Evolutionary conservation across 2,329 filamentous ascomycete species (phyloP).

Genomic region (Ilyonectria robusta): DNA sequence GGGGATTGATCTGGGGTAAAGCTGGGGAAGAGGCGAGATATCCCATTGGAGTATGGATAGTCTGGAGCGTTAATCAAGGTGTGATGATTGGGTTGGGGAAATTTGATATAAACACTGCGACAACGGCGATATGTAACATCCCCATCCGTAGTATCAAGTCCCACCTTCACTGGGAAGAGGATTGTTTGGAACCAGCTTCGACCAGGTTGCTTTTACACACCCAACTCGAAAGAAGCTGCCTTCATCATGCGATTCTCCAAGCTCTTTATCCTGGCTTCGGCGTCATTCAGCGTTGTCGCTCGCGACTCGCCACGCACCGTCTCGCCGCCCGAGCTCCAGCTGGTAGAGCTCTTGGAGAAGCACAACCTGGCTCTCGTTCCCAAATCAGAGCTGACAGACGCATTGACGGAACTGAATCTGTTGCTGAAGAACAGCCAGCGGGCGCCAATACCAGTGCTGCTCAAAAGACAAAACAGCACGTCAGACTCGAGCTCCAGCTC

Average conservation of each 20-base stretch:
- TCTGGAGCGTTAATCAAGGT: background rate
- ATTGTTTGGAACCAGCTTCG: too few species aligned
- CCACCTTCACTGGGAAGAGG: background rate
- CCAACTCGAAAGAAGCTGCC: background rate
- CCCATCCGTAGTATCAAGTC: background rate
- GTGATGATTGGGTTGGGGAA: background rate
- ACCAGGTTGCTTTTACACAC: too few species aligned
- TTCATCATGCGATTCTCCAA: conserved; percentile 55
- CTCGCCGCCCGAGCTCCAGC: conserved; percentile 53
- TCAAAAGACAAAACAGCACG: conserved; percentile 35
- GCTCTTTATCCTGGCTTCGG: conserved; percentile 52
- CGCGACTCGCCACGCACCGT: conserved; percentile 39
- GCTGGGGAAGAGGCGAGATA: conserved; percentile 6
- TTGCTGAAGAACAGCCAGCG: conserved; percentile 53
- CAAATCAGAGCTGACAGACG: conserved; percentile 62
- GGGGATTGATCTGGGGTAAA: conserved; percentile 24
- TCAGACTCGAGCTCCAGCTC: background rate
- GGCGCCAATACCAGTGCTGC: conserved; percentile 14
- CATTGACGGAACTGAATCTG: conserved; percentile 58
- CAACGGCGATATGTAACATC: background rate
- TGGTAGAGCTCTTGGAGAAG: conserved; percentile 58
- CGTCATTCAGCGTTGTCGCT: conserved; percentile 52
- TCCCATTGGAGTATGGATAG: too few species aligned
- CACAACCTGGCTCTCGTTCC: conserved; percentile 62
- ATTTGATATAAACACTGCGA: background rate